A percentile compares a stretch with the other conserved stretches of the same genome.
These are phyloP conservation scores for Tilletia caries DNA, from an alignment of 1,284 basidiomycete genomes.

Conservation along the genomic window DNA sequence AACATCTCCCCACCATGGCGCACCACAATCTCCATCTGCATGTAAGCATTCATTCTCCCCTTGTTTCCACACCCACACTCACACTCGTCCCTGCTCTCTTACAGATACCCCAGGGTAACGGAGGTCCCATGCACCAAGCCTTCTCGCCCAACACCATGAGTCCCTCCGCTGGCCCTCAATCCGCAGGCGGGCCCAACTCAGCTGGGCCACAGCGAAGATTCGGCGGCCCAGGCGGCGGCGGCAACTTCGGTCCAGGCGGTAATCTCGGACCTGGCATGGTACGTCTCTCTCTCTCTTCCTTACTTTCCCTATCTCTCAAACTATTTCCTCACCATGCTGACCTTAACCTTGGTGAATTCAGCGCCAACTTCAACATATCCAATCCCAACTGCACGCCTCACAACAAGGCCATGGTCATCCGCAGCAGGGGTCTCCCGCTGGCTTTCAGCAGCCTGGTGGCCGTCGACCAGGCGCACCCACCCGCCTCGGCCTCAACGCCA, in stretches of 20 bases:
- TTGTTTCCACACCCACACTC: background rate
- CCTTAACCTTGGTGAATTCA: background rate
- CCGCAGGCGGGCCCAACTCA: too few species aligned
- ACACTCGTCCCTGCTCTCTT: background rate
- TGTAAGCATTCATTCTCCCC: background rate
- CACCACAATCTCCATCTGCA: slow-evolving; percentile 12
- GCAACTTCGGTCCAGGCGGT: too few species aligned
- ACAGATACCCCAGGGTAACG: slow-evolving; percentile 13
- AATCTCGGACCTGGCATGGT: background rate
- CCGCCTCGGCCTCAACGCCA: background rate
- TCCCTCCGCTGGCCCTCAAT: background rate
- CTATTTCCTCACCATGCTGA: too few species aligned
- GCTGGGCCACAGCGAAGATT: background rate
- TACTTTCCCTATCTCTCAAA: too few species aligned
- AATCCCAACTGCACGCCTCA: background rate
- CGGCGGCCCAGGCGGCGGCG: too few species aligned
- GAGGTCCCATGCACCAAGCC: background rate
- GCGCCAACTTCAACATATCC: background rate
- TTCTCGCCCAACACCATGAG: slow-evolving; percentile 2
- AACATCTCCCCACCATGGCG: too few species aligned
- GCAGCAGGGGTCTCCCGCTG: background rate
- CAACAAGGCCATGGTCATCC: background rate
- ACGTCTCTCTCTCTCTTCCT: too few species aligned
- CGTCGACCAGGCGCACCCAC: background rate
- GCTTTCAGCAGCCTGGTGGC: too few species aligned